Evolutionary conservation across 2,329 filamentous ascomycete species (phyloP).

Genomic region (Microsporum ferrugineum): DNA sequence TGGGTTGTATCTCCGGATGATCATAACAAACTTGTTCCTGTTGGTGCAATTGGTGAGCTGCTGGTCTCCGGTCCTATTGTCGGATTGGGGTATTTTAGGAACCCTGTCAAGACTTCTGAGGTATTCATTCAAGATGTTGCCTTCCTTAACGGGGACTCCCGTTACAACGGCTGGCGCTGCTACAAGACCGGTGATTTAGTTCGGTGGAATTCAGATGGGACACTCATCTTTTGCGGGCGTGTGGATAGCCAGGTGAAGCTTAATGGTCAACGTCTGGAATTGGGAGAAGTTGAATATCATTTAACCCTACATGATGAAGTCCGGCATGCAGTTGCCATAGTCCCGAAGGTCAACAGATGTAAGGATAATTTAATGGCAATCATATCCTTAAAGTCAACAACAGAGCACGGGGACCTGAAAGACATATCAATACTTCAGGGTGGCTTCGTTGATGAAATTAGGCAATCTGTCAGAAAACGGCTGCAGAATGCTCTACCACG

Average conservation of each 20-base stretch:
- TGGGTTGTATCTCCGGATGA: constrained; percentile 20
- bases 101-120: constrained; percentile 20
- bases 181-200: constrained; percentile 28
- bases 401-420: not conserved
- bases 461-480: constrained; percentile 3
- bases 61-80: constrained; percentile 27
- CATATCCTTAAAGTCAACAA: constrained; percentile 4
- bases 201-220: constrained; percentile 16
- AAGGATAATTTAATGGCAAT: constrained; percentile 27
- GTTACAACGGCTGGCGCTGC: constrained; percentile 11
- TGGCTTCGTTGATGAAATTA: not conserved
- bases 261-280: constrained; percentile 8
- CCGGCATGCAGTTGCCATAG: constrained; percentile 32
- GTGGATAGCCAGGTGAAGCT: constrained; percentile 7
- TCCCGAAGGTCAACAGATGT: constrained; percentile 32
- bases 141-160: constrained; percentile 20
- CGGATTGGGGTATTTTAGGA: constrained; percentile 27
- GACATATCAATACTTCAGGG: not conserved
- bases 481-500: constrained; percentile 18
- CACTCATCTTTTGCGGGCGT: constrained; percentile 4
- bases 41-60: constrained; percentile 21
- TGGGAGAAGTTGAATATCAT: constrained; percentile 10
- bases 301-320: constrained; percentile 23
- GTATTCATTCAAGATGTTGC: constrained; percentile 17
- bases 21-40: constrained; percentile 11